Conservation (phyloP, 2,329 filamentous ascomycete species). For the Xylaria sp. region DNA sequence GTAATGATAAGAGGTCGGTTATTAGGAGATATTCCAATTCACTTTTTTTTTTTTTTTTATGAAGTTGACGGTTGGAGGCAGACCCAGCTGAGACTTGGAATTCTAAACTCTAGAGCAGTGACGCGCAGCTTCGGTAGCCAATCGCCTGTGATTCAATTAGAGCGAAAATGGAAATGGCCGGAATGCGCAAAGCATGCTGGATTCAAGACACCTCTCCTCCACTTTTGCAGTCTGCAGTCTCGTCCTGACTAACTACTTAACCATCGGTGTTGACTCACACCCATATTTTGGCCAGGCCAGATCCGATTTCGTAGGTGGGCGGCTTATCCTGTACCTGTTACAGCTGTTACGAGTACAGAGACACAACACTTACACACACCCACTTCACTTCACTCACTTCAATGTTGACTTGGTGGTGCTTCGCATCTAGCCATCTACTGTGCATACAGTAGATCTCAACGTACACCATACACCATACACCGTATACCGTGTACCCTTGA, state of each 20-base stretch:
- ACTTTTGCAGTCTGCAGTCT: not conserved
- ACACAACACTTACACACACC: not conserved
- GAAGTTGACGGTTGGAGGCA: not conserved
- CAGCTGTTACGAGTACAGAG: too few relatives aligned
- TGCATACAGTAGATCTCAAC: not conserved
- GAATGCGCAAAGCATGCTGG: not conserved
- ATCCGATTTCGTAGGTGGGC: conserved; percentile 26
- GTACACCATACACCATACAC: not conserved
- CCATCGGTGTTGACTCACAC: conserved; percentile 35
- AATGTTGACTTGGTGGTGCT: not conserved
- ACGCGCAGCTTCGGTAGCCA: conserved; percentile 9
- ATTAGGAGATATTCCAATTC: conserved; percentile 35
- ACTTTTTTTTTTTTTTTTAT: not conserved
- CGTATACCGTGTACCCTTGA: not conserved
- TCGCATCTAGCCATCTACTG: not conserved
- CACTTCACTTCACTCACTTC: not conserved
- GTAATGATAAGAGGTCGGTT: conserved; percentile 30
- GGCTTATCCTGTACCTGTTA: not conserved
- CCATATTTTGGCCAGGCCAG: not conserved
- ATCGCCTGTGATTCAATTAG: conserved; percentile 15
- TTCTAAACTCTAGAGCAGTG: not conserved
- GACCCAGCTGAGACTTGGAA: not conserved
- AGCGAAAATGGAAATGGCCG: not conserved
- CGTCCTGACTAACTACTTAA: conserved; percentile 13
- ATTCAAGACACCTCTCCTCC: conserved; percentile 25